Evolutionary conservation across 495 filamentous ascomycete species (phyloP), one percentile per base, ranked within the genome.

Genomic region (Xylaria intraflava): DNA sequence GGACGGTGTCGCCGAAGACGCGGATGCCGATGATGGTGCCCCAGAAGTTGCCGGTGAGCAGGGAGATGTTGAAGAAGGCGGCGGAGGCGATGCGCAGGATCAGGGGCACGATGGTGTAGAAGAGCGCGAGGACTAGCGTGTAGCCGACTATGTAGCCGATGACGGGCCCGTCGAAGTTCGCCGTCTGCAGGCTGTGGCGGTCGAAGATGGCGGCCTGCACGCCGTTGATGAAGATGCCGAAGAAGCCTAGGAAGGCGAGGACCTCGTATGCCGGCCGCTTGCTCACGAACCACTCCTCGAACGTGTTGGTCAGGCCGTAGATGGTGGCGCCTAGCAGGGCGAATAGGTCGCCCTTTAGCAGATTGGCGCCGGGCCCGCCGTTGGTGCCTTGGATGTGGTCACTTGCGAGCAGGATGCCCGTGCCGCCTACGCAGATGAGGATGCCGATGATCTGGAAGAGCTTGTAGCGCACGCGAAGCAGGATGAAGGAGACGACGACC

Each of bases 31-130:
- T 91, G 55, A 89, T 81, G 24, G 94, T 87, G 62, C 89, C 89
- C 92, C 94, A 97, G 75, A 97, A 97, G 71, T 95, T 97, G 63
- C 83, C 87, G 17, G 94, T 98, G 46, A 98, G 76, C 64, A 98
- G 74, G 26, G 84, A 89, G 66, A 98, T 90, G 69, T 98, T 94
- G 76, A 96, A 96, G 73, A 98, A 96, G 17, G 92, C 93, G 0
- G 93, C 93, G 8, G 80, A 85, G 4, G 87, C 83, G 66, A 96
- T 85, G 23, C 93, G 87, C 71, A 96, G 83, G 56, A 97, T 73
- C 43, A 96, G 74, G 16, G 93, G 93, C 6, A 85, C 90, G 9
- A 90, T 76, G 10, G 83, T 83, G 73, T 98, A 98, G 75, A 98
- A 98, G 47, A 91, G 67, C 33, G 76, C 71, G 10, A 98, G 77